Conservation (phyloP, 2,329 filamentous ascomycete species). For the Talaromyces sp. region DNA sequence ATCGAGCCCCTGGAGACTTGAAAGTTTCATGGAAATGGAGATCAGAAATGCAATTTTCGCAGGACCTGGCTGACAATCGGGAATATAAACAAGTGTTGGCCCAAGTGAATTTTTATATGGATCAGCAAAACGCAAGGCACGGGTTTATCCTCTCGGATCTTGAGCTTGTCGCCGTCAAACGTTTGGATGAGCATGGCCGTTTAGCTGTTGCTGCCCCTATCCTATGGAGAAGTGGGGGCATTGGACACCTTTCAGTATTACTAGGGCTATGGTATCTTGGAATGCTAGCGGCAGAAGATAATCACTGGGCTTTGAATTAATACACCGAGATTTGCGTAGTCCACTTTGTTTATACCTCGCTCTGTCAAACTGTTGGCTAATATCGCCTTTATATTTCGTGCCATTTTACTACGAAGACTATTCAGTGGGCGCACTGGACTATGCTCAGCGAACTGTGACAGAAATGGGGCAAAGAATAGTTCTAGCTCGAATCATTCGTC, state of each 20-base stretch:
- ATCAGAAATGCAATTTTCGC: slow-evolving; percentile 5
- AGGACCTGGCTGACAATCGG: background rate
- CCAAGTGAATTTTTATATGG: slow-evolving; percentile 22
- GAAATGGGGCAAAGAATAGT: too few species aligned
- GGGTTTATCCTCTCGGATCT: slow-evolving; percentile 16
- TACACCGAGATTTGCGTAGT: too few species aligned
- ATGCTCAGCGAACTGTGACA: too few species aligned
- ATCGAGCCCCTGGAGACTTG: slow-evolving; percentile 17
- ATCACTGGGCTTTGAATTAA: slow-evolving; percentile 2
- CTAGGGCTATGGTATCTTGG: slow-evolving; percentile 19
- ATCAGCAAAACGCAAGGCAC: slow-evolving; percentile 11
- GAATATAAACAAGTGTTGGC: slow-evolving; percentile 18
- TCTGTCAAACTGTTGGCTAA: too few species aligned
- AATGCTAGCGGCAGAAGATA: slow-evolving; percentile 18
- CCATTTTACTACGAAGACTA: too few species aligned
- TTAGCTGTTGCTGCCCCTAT: slow-evolving; percentile 14
- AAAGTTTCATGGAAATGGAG: slow-evolving; percentile 21
- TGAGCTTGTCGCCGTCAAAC: slow-evolving; percentile 16
- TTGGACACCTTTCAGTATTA: slow-evolving; percentile 8
- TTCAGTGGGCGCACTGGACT: too few species aligned
- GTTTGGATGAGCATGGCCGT: slow-evolving; percentile 7
- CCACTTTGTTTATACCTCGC: too few species aligned
- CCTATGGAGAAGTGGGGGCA: slow-evolving; percentile 13
- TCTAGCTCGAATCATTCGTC: too few species aligned
- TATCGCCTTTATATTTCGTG: too few species aligned